Evolutionary conservation across 1,284 basidiomycete genomes (phyloP).

Genomic region (Bjerkandera adusta): DNA sequence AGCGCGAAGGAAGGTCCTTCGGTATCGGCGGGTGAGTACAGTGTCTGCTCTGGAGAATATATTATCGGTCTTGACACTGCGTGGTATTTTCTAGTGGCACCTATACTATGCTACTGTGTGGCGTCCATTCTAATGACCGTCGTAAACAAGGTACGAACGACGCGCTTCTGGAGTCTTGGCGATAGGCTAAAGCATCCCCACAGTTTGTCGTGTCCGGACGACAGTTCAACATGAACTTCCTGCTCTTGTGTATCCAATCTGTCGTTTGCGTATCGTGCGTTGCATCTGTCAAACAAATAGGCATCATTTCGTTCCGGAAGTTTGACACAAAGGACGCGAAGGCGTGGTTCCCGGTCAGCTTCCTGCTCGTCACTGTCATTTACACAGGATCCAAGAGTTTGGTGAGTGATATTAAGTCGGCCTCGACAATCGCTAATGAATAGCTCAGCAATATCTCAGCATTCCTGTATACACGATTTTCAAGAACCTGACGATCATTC

Average conservation of each 20-base stretch:
- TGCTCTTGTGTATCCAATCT: constrained; percentile 92
- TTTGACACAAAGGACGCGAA: constrained; percentile 87
- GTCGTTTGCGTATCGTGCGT: constrained; percentile 85
- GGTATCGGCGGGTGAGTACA: constrained; percentile 38
- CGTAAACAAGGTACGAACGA: constrained; percentile 88
- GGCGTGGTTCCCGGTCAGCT: constrained; percentile 93
- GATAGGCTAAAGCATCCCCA: constrained; percentile 10
- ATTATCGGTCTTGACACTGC: background rate
- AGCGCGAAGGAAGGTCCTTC: constrained; percentile 34
- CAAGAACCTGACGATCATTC: constrained; percentile 98
- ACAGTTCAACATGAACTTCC: constrained; percentile 96
- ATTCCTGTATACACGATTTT: constrained; percentile 98
- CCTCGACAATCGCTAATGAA: constrained; percentile 2
- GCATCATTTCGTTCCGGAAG: constrained; percentile 87
- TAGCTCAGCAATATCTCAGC: constrained; percentile 80
- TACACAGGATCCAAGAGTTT: constrained; percentile 98
- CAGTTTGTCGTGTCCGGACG: constrained; percentile 95
- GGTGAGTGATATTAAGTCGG: constrained; percentile 66
- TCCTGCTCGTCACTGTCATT: constrained; percentile 91
- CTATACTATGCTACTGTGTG: constrained; percentile 89
- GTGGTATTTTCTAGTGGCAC: constrained; percentile 48
- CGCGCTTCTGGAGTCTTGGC: too few species aligned
- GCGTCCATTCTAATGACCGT: constrained; percentile 98
- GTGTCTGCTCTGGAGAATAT: constrained; percentile 7
- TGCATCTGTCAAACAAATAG: constrained; percentile 65